Evolutionary conservation across 2,329 filamentous ascomycete species (phyloP), one percentile per base, ranked within the genome.

Genomic region (Moelleriella libera): DNA sequence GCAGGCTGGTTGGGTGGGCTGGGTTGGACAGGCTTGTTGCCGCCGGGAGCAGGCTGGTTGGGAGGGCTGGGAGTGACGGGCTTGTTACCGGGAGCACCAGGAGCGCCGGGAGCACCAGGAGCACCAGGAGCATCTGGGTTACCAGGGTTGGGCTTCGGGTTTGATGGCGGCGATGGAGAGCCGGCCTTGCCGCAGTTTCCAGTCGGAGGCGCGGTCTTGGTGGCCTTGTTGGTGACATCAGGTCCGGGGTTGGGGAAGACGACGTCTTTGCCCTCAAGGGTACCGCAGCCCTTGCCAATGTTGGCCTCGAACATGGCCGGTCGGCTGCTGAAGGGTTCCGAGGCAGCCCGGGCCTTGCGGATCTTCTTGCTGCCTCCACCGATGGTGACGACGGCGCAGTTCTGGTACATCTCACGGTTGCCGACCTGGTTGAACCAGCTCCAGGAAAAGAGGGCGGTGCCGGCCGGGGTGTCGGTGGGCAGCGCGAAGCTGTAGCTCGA

Each of bases 331-430:
- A 85, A 78, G 44, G 68, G 46, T 6, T 31, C 47, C 4, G 52
- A 41, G 32, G 53, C 52, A 10, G 48, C 51, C 31, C 52, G 53
- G 46, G 65, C 63, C 58, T 65, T 64, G 45, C 48, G 51, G 47
- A 29, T 55, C 55, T 50, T 56, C 55, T 53, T 57, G 58, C 10
- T 34, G 9, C 14, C 29, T 45, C 63, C 61, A 32, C 63, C 64
- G 58, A 88, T 80, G 51, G 75, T 78, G 55, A 89, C 75, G 46
- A 76, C 70, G 7, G 85, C 85, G 59, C 86, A 92, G 66, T 88
- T 86, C 82, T 88, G 87, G 74, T 92, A 92, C 76, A 85, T 85
- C 62, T 90, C 85, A 45, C 85, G 75, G 66, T 88, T 88, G 30
- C 85, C 85, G 40, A 83, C 64, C 54, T 79, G 69, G 69, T 88